phyloP scores from a whole-genome alignment of 176 grass and related monocot species.

The Paspalum vaginatum region DNA sequence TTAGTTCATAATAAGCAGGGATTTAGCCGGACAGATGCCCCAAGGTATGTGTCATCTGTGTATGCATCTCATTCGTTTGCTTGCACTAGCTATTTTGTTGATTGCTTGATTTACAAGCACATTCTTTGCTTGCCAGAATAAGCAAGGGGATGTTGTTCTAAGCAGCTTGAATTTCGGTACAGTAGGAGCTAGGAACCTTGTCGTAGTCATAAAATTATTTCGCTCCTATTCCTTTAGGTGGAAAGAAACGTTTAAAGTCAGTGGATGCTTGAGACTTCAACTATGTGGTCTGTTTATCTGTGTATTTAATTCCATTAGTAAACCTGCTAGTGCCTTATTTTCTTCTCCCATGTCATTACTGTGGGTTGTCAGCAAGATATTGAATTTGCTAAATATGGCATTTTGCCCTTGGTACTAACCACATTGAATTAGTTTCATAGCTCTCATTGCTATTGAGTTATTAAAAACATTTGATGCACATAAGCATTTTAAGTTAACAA shows the following conservation, averaged over 20 bases:
- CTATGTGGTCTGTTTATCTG: neutral
- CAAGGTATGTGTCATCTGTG: slow-evolving; percentile 46
- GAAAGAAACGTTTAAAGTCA: neutral
- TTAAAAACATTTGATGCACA: neutral
- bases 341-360: neutral
- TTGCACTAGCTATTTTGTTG: slow-evolving; percentile 6
- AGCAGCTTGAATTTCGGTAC: neutral
- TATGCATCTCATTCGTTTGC: slow-evolving; percentile 1
- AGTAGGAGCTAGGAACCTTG: slow-evolving; percentile 6
- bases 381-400: slow-evolving; percentile 6
- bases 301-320: neutral
- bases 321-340: neutral
- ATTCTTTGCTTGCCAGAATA: slow-evolving; percentile 20
- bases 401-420: neutral
- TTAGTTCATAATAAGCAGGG: slow-evolving; percentile 55
- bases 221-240: neutral
- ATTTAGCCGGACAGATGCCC: slow-evolving; percentile 63
- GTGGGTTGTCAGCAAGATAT: neutral
- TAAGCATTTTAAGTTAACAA: neutral
- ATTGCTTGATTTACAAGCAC: neutral
- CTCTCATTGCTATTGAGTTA: neutral
- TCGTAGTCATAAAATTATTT: neutral
- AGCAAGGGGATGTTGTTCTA: neutral
- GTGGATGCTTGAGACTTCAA: neutral
- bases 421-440: neutral